Evolutionary conservation across 345 rosid genomes (phyloP).

Genomic region (Eutrema yunnanense): DNA sequence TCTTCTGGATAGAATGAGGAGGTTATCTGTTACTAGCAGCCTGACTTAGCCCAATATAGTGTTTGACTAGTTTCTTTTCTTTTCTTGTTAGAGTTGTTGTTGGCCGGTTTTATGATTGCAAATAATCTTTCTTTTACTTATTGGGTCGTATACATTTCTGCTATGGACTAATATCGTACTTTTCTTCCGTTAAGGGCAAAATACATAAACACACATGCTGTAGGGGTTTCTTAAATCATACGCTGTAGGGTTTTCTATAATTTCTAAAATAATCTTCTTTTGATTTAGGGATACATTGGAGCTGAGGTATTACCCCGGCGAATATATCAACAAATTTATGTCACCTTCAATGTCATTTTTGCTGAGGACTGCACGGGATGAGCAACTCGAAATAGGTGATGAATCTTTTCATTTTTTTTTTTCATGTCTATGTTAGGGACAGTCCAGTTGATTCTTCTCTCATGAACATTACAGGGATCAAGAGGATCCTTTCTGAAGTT

Average conservation of each 20-base stretch:
- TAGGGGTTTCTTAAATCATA: background rate
- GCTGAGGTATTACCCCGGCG: conserved; percentile 59
- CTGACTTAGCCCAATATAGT: background rate
- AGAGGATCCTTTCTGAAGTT: conserved; percentile 55
- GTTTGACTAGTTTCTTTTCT: background rate
- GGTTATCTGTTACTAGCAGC: background rate
- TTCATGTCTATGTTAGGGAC: background rate
- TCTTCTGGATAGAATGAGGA: no score
- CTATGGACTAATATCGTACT: background rate
- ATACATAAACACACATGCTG: background rate
- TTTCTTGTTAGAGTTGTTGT: background rate
- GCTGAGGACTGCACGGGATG: conserved; percentile 58
- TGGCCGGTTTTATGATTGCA: background rate
- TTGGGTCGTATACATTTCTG: background rate
- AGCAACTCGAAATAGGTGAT: conserved; percentile 55
- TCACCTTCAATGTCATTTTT: conserved; percentile 57
- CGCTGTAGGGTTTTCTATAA: background rate
- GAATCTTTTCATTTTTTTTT: background rate
- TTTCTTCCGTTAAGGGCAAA: background rate
- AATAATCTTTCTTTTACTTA: background rate
- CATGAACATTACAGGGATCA: conserved; percentile 42
- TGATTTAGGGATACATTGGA: conserved; percentile 48
- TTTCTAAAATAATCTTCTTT: background rate
- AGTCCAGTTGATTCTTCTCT: conserved; percentile 2
- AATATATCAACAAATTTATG: conserved; percentile 47